phyloP scores from a whole-genome alignment of 2,329 filamentous ascomycete species.

The Fusarium proliferatum region DNA sequence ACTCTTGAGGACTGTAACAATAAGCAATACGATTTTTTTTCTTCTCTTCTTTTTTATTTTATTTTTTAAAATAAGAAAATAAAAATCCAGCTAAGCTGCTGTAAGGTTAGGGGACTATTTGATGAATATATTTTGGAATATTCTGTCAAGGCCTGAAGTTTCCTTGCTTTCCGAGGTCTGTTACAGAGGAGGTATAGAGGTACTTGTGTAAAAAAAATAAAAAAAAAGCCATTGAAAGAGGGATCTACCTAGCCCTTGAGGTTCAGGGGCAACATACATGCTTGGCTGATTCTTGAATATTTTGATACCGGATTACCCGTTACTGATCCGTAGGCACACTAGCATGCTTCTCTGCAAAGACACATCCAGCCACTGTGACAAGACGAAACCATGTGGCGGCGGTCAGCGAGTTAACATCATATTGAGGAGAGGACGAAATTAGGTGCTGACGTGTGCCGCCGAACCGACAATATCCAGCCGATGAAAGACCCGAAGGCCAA shows the following conservation, averaged over 20 bases:
- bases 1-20: not conserved
- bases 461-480: constrained; percentile 7
- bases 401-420: constrained; percentile 1
- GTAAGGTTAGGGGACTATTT: not conserved
- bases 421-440: constrained; percentile 32
- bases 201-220: not conserved
- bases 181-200: not conserved
- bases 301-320: not conserved
- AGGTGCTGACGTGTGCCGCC: constrained; percentile 40
- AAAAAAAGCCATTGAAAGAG: not conserved
- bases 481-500: constrained; percentile 5
- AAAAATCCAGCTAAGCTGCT: not conserved
- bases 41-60: too few species aligned
- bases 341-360: constrained; percentile 11
- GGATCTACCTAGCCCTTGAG: not conserved
- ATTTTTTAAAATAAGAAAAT: not conserved
- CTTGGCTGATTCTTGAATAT: not conserved
- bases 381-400: constrained; percentile 13
- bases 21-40: not conserved
- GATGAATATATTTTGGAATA: not conserved
- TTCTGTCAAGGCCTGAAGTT: not conserved
- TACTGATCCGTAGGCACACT: not conserved
- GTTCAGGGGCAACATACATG: not conserved
- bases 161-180: not conserved
- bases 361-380: not conserved